phyloP scores from a whole-genome alignment of 805 yeast genomes.

The Kluyveromyces starmeri region DNA sequence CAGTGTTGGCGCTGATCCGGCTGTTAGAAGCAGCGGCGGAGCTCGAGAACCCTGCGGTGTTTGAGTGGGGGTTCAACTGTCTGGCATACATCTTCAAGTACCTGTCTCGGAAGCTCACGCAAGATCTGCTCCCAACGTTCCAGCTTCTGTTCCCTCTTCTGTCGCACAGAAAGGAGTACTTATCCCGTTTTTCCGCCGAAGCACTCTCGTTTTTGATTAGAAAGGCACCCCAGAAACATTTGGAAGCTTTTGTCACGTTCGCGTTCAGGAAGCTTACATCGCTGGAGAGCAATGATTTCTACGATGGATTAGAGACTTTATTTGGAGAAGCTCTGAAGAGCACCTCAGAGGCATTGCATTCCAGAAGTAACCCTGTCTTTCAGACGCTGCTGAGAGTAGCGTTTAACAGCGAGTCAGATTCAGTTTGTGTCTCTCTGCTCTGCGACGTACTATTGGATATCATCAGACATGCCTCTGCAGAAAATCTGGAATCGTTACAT shows the following conservation, averaged over 20 bases:
- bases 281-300: slow-evolving; percentile 36
- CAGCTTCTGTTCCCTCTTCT: slow-evolving; percentile 54
- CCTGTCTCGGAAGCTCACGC: slow-evolving; percentile 52
- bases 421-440: slow-evolving; percentile 33
- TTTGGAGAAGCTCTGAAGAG: slow-evolving; percentile 69
- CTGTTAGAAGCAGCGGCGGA: slow-evolving; percentile 35
- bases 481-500: slow-evolving; percentile 40
- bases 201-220: slow-evolving; percentile 78
- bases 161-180: slow-evolving; percentile 47
- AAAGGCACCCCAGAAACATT: slow-evolving; percentile 44
- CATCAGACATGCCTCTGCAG: slow-evolving; percentile 43
- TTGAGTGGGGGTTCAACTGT: slow-evolving; percentile 80
- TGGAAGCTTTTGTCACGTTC: slow-evolving; percentile 38
- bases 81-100: slow-evolving; percentile 87
- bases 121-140: slow-evolving; percentile 64
- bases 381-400: slow-evolving; percentile 33
- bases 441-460: slow-evolving; percentile 51
- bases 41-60: slow-evolving; percentile 49
- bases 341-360: slow-evolving; percentile 64
- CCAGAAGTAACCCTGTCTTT: slow-evolving; percentile 51
- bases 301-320: slow-evolving; percentile 51
- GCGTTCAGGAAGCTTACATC: slow-evolving; percentile 31
- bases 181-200: slow-evolving; percentile 81
- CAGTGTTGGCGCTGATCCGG: slow-evolving; percentile 43
- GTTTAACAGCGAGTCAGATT: slow-evolving; percentile 7